Conservation (phyloP, 2,329 filamentous ascomycete genomes). For the Penicillium thymicola region DNA sequence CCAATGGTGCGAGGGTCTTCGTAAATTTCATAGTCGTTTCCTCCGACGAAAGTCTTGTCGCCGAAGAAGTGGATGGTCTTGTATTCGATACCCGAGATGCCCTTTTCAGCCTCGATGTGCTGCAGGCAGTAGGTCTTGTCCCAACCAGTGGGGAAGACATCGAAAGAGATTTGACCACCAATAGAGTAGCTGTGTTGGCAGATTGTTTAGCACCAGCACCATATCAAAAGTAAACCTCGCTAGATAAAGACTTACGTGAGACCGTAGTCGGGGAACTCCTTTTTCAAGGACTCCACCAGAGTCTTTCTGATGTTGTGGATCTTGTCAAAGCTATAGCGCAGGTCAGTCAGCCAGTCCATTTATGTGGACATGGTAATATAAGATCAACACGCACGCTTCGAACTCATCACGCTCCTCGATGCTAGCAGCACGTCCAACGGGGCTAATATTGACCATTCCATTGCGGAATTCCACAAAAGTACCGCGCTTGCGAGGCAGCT, state of each 20-base stretch:
- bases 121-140: conserved; percentile 97
- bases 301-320: conserved; percentile 70
- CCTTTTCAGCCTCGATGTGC: conserved; percentile 79
- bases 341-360: conserved; percentile 4
- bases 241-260: conserved; percentile 66
- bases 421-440: conserved; percentile 75
- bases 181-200: conserved; percentile 69
- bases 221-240: conserved; percentile 3
- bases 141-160: conserved; percentile 95
- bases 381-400: conserved; percentile 50
- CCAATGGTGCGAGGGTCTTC: conserved; percentile 76
- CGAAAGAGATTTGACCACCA: conserved; percentile 96
- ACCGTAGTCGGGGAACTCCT: conserved; percentile 77
- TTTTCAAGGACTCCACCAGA: conserved; percentile 72
- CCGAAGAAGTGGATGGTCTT: conserved; percentile 96
- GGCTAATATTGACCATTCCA: conserved; percentile 64
- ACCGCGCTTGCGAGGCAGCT: conserved; percentile 61
- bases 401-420: conserved; percentile 77
- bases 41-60: conserved; percentile 87
- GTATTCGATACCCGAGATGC: conserved; percentile 63
- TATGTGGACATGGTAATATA: neutral
- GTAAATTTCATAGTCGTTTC: conserved; percentile 96
- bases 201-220: conserved; percentile 6
- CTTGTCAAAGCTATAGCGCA: conserved; percentile 62
- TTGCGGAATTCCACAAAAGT: conserved; percentile 67